Conservation (phyloP, 371 early-diverging fungal genomes). For the Thermomucor indicae-seudaticae region DNA sequence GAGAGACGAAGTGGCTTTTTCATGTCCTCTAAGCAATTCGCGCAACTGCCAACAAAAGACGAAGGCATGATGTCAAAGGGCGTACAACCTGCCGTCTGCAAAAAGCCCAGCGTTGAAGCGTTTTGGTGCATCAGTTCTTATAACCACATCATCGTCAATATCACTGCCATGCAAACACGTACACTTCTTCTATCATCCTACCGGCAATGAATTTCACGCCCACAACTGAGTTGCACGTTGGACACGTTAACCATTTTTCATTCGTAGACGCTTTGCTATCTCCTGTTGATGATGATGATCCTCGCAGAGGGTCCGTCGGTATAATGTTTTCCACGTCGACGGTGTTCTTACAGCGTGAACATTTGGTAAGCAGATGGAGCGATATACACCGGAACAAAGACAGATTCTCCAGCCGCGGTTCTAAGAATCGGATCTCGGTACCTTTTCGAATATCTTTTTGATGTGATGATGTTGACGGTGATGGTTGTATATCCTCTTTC, state of each 20-base stretch:
- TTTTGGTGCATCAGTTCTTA: slow-evolving; percentile 56
- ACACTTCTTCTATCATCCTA: not conserved
- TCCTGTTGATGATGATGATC: too few relatives aligned
- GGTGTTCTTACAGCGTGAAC: slow-evolving; percentile 67
- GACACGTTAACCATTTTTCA: slow-evolving; percentile 63
- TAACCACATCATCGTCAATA: not conserved
- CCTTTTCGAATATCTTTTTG: slow-evolving; percentile 43
- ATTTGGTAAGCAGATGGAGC: slow-evolving; percentile 64
- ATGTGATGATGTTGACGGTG: slow-evolving; percentile 6
- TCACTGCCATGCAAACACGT: not conserved
- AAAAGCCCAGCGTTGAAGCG: slow-evolving; percentile 58
- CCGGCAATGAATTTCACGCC: slow-evolving; percentile 45
- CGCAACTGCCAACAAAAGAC: slow-evolving; percentile 63
- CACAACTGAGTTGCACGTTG: slow-evolving; percentile 59
- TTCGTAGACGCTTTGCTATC: slow-evolving; percentile 4
- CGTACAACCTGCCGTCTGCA: slow-evolving; percentile 68
- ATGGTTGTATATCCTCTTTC: slow-evolving; percentile 12
- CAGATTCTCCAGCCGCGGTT: slow-evolving; percentile 53
- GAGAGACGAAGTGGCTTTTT: slow-evolving; percentile 19
- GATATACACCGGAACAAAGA: slow-evolving; percentile 58
- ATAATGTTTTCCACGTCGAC: slow-evolving; percentile 51
- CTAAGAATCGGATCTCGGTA: slow-evolving; percentile 67
- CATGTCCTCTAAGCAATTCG: slow-evolving; percentile 37
- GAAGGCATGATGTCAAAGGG: slow-evolving; percentile 68
- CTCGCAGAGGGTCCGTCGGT: slow-evolving; percentile 24